These are phyloP conservation scores for Pseudonitzschia pungens DNA, from an alignment of 108 stramenopile genomes.

Conservation along the genomic window DNA sequence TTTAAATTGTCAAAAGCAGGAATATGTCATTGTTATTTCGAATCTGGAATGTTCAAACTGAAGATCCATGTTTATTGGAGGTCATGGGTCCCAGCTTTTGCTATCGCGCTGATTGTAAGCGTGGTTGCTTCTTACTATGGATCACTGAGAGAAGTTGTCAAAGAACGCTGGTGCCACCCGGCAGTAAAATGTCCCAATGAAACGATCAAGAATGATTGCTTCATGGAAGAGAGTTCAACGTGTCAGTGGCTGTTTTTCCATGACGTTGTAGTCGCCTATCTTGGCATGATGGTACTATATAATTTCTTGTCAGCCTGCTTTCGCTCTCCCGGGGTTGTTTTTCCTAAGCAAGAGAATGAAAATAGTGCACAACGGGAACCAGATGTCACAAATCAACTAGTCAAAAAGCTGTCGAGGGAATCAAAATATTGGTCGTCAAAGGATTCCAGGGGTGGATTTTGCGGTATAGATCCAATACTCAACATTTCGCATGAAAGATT, in stretches of 20 bases:
- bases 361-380: background rate
- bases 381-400: background rate
- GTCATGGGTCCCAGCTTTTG: slow-evolving; percentile 36
- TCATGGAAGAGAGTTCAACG: background rate
- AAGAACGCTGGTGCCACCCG: slow-evolving; percentile 39
- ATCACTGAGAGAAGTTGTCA: slow-evolving; percentile 32
- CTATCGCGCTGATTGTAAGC: slow-evolving; percentile 27
- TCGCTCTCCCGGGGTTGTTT: slow-evolving; percentile 67
- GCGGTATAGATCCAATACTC: slow-evolving; percentile 22
- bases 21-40: slow-evolving; percentile 18
- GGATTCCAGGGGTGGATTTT: slow-evolving; percentile 49
- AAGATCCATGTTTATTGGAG: slow-evolving; percentile 30
- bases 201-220: background rate
- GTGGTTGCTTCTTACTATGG: slow-evolving; percentile 30
- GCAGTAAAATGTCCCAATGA: background rate
- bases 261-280: slow-evolving; percentile 46
- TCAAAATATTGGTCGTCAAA: slow-evolving; percentile 30
- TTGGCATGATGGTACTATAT: slow-evolving; percentile 60
- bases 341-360: slow-evolving; percentile 3
- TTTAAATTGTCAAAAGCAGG: slow-evolving; percentile 31
- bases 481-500: slow-evolving; percentile 27
- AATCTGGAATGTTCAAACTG: slow-evolving; percentile 20
- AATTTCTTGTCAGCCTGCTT: slow-evolving; percentile 52
- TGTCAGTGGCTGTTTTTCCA: slow-evolving; percentile 39
- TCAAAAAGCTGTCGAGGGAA: background rate